Evolutionary conservation across 1,284 basidiomycete species (phyloP).

Genomic region (Rhodotorula glutinis): DNA sequence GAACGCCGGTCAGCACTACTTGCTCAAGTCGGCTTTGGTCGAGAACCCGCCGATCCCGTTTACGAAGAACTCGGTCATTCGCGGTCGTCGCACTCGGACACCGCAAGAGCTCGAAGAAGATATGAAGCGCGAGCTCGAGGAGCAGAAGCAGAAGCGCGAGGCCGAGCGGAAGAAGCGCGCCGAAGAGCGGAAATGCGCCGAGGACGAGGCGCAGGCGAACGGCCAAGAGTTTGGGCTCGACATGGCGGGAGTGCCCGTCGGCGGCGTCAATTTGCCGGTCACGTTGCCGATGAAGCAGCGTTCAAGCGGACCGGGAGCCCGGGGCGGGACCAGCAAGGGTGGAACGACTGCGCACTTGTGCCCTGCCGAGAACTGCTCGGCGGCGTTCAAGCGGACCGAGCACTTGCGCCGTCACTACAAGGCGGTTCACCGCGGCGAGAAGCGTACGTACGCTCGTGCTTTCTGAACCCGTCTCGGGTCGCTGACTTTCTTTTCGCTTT

Average conservation of each 20-base stretch:
- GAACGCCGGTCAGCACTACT: constrained; percentile 11
- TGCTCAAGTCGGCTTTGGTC: constrained; percentile 24
- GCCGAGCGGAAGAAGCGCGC: neutral
- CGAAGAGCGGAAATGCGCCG: neutral
- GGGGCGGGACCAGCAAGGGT: constrained; percentile 10
- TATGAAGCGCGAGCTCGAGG: constrained; percentile 1
- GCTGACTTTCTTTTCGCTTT: neutral
- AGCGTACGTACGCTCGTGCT: no score
- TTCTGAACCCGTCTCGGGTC: no score
- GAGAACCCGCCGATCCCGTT: constrained; percentile 30
- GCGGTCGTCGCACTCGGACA: constrained; percentile 25
- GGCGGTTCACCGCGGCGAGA: constrained; percentile 35
- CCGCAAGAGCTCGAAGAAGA: constrained; percentile 5
- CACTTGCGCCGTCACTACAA: constrained; percentile 40
- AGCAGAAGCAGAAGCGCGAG: neutral
- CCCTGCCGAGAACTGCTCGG: constrained; percentile 34
- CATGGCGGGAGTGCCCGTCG: no score
- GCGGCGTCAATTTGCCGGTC: neutral
- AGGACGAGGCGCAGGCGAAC: neutral
- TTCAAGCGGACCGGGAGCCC: neutral
- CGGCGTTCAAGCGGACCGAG: constrained; percentile 40
- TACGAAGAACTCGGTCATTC: constrained; percentile 25
- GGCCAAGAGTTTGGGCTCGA: no score
- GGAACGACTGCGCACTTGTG: constrained; percentile 32
- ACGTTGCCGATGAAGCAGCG: constrained; percentile 4